These are phyloP conservation scores for Apiotrichum veenhuisii DNA, from an alignment of 1,284 basidiomycete species.

Conservation along the genomic window DNA sequence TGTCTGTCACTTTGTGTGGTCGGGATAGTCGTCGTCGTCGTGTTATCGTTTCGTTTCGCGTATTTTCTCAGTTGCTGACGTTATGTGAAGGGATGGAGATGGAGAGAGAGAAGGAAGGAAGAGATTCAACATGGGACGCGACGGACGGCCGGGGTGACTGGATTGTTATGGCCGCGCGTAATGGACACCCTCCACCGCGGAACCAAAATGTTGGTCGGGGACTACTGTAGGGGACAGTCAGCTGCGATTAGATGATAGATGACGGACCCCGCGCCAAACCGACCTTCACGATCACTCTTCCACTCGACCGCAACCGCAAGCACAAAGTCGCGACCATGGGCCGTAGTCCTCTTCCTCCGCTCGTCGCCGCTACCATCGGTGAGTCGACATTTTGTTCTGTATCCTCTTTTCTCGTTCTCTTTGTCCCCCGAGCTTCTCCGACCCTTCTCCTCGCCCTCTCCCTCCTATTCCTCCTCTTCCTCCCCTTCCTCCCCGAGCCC, in stretches of 20 bases:
- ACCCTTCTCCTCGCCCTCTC: background rate
- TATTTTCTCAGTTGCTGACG: no score
- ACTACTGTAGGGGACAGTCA: no score
- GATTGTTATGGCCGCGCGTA: no score
- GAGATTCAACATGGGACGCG: background rate
- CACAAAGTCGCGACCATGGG: conserved; percentile 14
- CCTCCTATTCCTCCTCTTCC: background rate
- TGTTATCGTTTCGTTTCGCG: no score
- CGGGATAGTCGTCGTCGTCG: no score
- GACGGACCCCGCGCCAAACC: background rate
- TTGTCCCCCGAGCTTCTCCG: no score
- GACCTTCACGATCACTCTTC: background rate
- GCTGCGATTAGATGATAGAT: no score
- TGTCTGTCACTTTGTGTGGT: no score
- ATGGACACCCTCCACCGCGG: conserved; percentile 1
- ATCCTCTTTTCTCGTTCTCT: no score
- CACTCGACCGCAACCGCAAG: background rate
- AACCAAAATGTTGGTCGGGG: background rate
- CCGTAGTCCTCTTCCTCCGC: conserved; percentile 20
- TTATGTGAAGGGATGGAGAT: background rate
- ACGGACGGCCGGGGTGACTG: background rate
- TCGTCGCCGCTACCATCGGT: conserved; percentile 33
- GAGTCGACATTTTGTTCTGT: conserved; percentile 3
- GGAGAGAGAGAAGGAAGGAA: background rate
- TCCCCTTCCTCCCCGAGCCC: no score